Conservation (phyloP, 75 land plant species). For the Selaginella moellendorffii region DNA sequence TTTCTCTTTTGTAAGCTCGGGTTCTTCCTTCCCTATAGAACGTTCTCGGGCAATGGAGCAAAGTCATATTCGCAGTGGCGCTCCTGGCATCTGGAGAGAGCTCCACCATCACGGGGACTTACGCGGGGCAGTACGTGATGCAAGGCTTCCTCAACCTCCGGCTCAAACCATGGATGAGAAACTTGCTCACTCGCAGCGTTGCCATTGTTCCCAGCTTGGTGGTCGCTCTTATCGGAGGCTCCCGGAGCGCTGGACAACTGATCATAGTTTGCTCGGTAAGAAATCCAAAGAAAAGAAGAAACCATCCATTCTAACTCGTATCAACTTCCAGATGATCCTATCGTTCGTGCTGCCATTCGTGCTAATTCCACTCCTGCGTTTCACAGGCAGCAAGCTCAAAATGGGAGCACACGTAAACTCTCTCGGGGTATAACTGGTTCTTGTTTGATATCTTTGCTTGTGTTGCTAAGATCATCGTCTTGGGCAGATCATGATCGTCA, state of each 20-base stretch:
- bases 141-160: constrained; percentile 3
- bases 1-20: not conserved
- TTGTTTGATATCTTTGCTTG: too few species aligned
- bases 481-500: not conserved
- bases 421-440: not conserved
- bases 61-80: constrained; percentile 2
- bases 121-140: constrained; percentile 10
- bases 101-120: constrained; percentile 4
- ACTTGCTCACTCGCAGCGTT: not conserved
- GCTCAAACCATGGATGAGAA: not conserved
- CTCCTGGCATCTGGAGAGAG: constrained; percentile 2
- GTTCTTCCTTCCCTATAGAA: not conserved
- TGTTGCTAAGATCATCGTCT: not conserved
- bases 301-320: not conserved
- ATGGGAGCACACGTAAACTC: constrained; percentile 5
- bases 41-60: constrained; percentile 4
- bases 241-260: not conserved
- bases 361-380: not conserved
- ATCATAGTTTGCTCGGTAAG: constrained; percentile 5
- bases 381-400: constrained; percentile 4
- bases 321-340: constrained; percentile 23
- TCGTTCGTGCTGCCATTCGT: constrained; percentile 1
- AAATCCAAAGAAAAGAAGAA: not conserved
- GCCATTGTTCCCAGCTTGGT: constrained; percentile 6
- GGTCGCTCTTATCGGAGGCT: constrained; percentile 3